Conservation (phyloP, 1,284 basidiomycete genomes). For the Ceratorhiza oryzae-sativae region DNA sequence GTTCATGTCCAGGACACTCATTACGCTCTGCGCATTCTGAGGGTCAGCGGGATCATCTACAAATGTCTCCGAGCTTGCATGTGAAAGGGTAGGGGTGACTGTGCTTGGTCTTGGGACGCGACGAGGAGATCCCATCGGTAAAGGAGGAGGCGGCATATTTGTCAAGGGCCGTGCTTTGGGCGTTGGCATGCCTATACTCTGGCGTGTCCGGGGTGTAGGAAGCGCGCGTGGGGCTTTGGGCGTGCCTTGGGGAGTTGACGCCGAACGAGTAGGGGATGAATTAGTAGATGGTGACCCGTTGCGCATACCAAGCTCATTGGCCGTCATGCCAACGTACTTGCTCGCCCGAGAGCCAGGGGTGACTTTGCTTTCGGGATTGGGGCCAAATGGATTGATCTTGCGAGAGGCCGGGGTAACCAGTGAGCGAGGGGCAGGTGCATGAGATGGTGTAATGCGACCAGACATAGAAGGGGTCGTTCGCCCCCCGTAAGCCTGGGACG, state of each 20-base stretch:
- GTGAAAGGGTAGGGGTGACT: slow-evolving; percentile 46
- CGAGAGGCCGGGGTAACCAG: slow-evolving; percentile 40
- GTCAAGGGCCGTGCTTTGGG: slow-evolving; percentile 64
- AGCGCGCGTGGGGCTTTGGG: slow-evolving; percentile 46
- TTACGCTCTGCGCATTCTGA: slow-evolving; percentile 46
- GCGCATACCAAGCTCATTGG: slow-evolving; percentile 65
- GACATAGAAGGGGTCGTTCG: slow-evolving; percentile 59
- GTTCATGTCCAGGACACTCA: slow-evolving; percentile 51
- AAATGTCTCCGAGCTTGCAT: slow-evolving; percentile 43
- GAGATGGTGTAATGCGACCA: slow-evolving; percentile 44
- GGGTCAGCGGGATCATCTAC: slow-evolving; percentile 36
- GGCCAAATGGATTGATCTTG: slow-evolving; percentile 43
- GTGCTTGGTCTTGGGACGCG: slow-evolving; percentile 37
- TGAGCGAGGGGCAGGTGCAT: slow-evolving; percentile 45
- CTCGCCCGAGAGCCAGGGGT: slow-evolving; percentile 84
- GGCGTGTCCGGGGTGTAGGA: slow-evolving; percentile 52
- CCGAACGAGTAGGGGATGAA: slow-evolving; percentile 47
- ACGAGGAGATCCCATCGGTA: slow-evolving; percentile 53
- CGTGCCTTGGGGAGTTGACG: slow-evolving; percentile 52
- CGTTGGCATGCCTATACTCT: slow-evolving; percentile 55
- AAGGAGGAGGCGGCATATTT: slow-evolving; percentile 78
- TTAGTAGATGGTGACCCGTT: slow-evolving; percentile 49
- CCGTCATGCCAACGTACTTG: slow-evolving; percentile 82
- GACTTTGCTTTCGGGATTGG: slow-evolving; percentile 57
- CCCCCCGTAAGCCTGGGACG: slow-evolving; percentile 54